Conservation (phyloP, 345 rosid genomes). For the Populus deltoides region DNA sequence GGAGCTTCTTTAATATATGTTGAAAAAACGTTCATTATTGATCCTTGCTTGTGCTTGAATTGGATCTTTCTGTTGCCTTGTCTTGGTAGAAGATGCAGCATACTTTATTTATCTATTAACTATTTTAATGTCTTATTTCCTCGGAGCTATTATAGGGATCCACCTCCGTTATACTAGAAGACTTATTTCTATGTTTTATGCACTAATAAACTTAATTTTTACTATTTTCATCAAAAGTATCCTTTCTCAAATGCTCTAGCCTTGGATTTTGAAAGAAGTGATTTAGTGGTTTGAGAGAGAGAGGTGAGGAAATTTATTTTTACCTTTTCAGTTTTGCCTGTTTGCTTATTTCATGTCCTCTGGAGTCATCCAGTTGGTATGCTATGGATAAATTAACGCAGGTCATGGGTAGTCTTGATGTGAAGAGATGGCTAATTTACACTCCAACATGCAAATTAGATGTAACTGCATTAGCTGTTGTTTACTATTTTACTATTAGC, state of each 20-base stretch:
- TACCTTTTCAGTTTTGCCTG: neutral
- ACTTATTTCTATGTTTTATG: neutral
- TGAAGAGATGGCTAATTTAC: neutral
- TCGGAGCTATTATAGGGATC: neutral
- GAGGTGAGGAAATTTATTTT: neutral
- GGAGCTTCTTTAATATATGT: neutral
- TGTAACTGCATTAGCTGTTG: slow-evolving; percentile 5
- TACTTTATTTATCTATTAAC: neutral
- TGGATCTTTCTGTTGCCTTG: neutral
- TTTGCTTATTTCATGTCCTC: neutral
- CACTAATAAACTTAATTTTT: neutral
- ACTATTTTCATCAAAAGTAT: neutral
- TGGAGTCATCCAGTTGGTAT: neutral
- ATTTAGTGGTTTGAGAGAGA: neutral
- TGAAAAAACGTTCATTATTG: neutral
- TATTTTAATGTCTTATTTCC: neutral
- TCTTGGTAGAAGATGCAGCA: neutral
- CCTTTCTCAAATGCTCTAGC: neutral
- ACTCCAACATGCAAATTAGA: neutral
- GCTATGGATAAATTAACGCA: neutral
- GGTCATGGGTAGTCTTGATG: neutral
- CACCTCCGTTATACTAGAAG: neutral
- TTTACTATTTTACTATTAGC: slow-evolving; percentile 7
- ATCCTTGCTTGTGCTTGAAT: neutral
- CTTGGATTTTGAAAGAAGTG: neutral